Percentiles rank a stretch among this genome's conserved stretches.
Conservation (phyloP, 306 rosid genomes). For the Quillaja saponaria region DNA sequence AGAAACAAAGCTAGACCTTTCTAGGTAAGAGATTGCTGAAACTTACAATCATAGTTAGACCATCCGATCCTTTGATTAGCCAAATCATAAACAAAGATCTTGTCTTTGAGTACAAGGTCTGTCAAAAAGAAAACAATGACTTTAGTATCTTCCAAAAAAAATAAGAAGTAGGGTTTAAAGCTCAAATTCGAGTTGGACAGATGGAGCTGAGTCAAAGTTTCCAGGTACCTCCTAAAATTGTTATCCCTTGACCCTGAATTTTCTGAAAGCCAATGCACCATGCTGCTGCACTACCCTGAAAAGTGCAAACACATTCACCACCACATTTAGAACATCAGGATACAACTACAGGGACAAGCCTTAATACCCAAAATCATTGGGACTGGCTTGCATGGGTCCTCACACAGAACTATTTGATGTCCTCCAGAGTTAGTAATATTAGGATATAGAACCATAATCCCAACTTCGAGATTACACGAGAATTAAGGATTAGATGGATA, state of each 20-base stretch:
- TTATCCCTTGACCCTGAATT: constrained; percentile 69
- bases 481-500: constrained; percentile 1
- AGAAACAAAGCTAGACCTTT: constrained; percentile 7
- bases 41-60: constrained; percentile 96
- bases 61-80: constrained; percentile 89
- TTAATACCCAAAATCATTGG: too few species aligned
- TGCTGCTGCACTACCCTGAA: constrained; percentile 68
- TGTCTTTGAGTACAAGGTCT: constrained; percentile 94
- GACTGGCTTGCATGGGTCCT: too few species aligned
- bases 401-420: constrained; percentile 27
- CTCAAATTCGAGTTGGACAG: not conserved
- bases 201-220: not conserved
- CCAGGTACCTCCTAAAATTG: constrained; percentile 88
- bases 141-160: constrained; percentile 31
- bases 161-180: constrained; percentile 2
- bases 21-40: not conserved
- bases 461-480: too few species aligned
- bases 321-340: constrained; percentile 21
- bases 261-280: constrained; percentile 95
- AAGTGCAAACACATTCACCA: constrained; percentile 27
- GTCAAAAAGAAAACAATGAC: constrained; percentile 32
- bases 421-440: constrained; percentile 11
- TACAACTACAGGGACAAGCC: constrained; percentile 15
- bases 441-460: constrained; percentile 25
- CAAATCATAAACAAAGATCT: constrained; percentile 84